Conservation (phyloP, 352 stramenopile genomes). For the Pythium graminicola region DNA sequence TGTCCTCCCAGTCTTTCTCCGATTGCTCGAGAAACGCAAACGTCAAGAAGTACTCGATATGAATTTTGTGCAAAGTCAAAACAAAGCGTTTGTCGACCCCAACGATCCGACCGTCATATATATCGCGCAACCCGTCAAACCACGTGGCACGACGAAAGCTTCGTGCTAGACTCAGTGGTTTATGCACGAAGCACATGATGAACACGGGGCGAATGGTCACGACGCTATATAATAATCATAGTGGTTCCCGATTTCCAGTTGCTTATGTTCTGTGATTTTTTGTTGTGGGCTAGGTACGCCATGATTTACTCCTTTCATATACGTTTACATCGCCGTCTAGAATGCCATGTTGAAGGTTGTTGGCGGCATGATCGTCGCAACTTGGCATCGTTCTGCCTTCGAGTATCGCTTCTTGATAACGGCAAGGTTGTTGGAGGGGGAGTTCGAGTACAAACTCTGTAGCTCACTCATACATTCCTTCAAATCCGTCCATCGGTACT, state of each 20-base stretch:
- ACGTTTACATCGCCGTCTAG: constrained; percentile 26
- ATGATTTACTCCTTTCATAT: constrained; percentile 6
- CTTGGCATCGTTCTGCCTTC: constrained; percentile 74
- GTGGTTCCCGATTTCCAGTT: constrained; percentile 11
- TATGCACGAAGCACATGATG: background rate
- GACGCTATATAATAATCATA: constrained; percentile 30
- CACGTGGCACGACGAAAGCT: constrained; percentile 11
- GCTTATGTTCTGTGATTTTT: constrained; percentile 8
- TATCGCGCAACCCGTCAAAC: constrained; percentile 59
- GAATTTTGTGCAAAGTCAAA: constrained; percentile 70
- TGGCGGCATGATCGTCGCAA: constrained; percentile 63
- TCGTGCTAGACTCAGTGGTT: background rate
- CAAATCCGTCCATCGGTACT: constrained; percentile 68
- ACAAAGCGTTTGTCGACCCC: constrained; percentile 79
- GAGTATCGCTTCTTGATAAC: constrained; percentile 89
- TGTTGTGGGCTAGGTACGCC: background rate
- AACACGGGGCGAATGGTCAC: constrained; percentile 3
- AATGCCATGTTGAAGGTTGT: constrained; percentile 80
- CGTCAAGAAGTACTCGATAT: constrained; percentile 69
- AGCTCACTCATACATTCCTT: constrained; percentile 81
- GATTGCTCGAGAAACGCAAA: constrained; percentile 71
- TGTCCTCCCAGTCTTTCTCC: constrained; percentile 78
- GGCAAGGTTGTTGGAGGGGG: constrained; percentile 72
- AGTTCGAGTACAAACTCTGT: constrained; percentile 74
- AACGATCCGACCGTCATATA: constrained; percentile 85